phyloP scores from a whole-genome alignment of 140 eudicot species.

The Erigeron philadelphicus region DNA sequence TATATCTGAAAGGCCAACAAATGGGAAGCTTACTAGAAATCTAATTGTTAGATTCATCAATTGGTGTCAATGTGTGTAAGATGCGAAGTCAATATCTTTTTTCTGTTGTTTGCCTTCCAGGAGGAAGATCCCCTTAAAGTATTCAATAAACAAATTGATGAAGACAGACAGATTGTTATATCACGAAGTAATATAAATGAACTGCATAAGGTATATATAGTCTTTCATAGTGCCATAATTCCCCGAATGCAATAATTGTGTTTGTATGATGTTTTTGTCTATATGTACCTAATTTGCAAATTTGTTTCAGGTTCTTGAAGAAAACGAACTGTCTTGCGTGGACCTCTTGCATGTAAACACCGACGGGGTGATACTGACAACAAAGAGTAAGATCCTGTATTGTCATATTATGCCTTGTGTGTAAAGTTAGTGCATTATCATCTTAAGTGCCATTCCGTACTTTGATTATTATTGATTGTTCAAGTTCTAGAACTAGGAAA shows the following conservation, averaged over 20 bases:
- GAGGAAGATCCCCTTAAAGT: slow-evolving; percentile 82
- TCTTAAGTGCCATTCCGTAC: background rate
- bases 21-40: background rate
- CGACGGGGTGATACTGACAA: slow-evolving; percentile 82
- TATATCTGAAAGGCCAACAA: background rate
- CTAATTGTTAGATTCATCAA: background rate
- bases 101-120: slow-evolving; percentile 32
- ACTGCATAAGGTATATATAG: slow-evolving; percentile 61
- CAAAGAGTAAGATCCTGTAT: slow-evolving; percentile 53
- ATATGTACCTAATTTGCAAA: slow-evolving; percentile 2
- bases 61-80: background rate
- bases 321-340: slow-evolving; percentile 64
- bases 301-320: slow-evolving; percentile 80
- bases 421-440: background rate
- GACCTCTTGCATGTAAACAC: slow-evolving; percentile 81
- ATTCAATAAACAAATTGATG: slow-evolving; percentile 88
- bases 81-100: background rate
- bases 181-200: slow-evolving; percentile 85
- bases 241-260: background rate
- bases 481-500: background rate
- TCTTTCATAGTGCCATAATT: background rate
- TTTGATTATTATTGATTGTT: background rate
- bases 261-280: slow-evolving; percentile 8
- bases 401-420: background rate
- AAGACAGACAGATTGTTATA: slow-evolving; percentile 82